Evolutionary conservation across 352 stramenopile species (phyloP), one percentile per base, ranked within the genome.

Genomic region (Aphanomyces astaci): DNA sequence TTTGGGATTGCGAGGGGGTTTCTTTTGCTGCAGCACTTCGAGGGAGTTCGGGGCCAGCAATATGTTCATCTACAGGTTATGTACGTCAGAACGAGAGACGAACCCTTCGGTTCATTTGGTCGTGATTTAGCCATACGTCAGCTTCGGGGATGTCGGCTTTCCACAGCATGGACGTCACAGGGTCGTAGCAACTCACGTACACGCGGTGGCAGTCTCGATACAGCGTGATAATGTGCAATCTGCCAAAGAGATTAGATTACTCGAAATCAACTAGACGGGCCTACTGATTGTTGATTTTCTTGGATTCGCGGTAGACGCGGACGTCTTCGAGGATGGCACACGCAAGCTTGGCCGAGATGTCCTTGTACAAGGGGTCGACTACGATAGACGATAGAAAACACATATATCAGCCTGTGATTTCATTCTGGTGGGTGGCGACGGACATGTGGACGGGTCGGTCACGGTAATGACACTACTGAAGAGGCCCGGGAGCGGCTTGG

Each of bases 121-220:
- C n/a, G n/a, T n/a, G n/a, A n/a, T n/a, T n/a, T n/a, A n/a, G n/a
- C 46, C 40, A 30, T 68, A 68, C 76, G 4, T 89, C 70, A 5
- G 78, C 55, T 49, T 94, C 82, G 0, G 71, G 70, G 19, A 94
- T 75, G 4, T 75, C 70, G 2, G 75, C 76, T 31, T 85, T 74
- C 83, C 84, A 91, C 5, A 76, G 63, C 27, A 74, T 78, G 45
- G 77, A 78, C 4, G 74, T 78, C 1, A 62, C 64, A 0, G 86
- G 84, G 5, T 88, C 80, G 71, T 94, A 94, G 3, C 73, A 82
- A 25, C 66, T 87, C 33, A 88, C 82, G 52, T 78, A 94, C 27
- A 91, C 71, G 33, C 79, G 77, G 54, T 78, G 71, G 52, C 81
- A 91, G 66, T 94, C 84, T 48, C 90, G 86, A 31, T 78, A 89